Base-by-base conservation (phyloP, 192 early-diverging fungal genomes). In the Coemansia nantahalensis region DNA sequence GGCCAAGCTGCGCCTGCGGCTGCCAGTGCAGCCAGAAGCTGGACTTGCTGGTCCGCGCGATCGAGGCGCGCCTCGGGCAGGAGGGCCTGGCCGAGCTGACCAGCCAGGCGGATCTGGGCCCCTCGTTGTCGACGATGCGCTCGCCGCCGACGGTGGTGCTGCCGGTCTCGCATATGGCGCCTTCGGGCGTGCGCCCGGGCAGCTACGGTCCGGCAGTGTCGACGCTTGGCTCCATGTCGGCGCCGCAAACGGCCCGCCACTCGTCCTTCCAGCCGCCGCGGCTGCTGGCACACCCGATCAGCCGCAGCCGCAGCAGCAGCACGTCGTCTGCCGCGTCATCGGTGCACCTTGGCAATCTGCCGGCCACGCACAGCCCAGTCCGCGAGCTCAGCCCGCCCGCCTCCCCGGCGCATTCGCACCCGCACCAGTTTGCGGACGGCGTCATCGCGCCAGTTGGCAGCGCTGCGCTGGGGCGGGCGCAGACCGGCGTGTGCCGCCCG, bases 1-100 rank as follows among this genome's bases (percentile, higher is more conserved):
- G 50, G 19, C 66, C 56, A 6, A 56, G 62, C 40, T 78, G 76
- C 48, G 48, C 45, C 11, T 78, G 76, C 34, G 76, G 76, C 11
- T 78, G 76, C 52, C 61, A 72, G 42, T 78, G 76, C 44, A 42
- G 58, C 36, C 34, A 51, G 23, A 48, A 61, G 34, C 65, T 78
- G 17, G 57, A 62, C 42, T 55, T 64, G 33, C 62, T 78, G 16
- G 49, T 72, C 23, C 59, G 54, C 2, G 59, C 64, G 1, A 67
- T 75, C 28, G 71, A 75, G 46, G 44, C 55, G 17, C 59, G 63
- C 13, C 56, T 75, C n/a, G 64, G 71, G 6, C 46, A 40, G 58
- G 42, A 30, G 40, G 22, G 51, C 41, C 51, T 32, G 31, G 31
- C 4, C 31, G 10, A 32, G 21, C 31, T 43, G 13, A 40, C 40